phyloP scores from a whole-genome alignment of 169 alveolate species.

The Babesia bovis region DNA sequence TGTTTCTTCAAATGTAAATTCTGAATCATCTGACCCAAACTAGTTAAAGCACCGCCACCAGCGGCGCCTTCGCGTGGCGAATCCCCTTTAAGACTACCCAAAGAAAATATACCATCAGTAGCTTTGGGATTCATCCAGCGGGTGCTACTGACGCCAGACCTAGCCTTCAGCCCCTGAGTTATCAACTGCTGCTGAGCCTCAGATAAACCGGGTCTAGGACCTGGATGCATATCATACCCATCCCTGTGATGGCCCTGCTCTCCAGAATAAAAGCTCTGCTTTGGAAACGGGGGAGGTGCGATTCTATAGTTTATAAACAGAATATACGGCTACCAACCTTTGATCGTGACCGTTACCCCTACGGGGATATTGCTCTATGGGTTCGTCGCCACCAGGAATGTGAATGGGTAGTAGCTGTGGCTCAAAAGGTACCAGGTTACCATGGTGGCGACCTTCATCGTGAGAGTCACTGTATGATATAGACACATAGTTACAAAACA shows the following conservation, averaged over 20 bases:
- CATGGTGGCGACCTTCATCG: slow-evolving; percentile 13
- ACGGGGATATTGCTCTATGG: not conserved
- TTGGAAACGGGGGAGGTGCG: not conserved
- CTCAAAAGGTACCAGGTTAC: slow-evolving; percentile 15
- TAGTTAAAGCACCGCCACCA: slow-evolving; percentile 23
- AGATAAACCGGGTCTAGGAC: not conserved
- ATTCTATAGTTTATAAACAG: not conserved
- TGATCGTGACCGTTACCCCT: not conserved
- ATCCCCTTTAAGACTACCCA: slow-evolving; percentile 35
- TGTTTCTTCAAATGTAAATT: slow-evolving; percentile 39
- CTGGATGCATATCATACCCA: not conserved
- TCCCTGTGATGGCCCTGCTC: not conserved
- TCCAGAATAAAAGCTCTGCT: not conserved
- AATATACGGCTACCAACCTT: not conserved
- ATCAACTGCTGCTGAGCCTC: not conserved
- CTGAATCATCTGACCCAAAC: slow-evolving; percentile 35
- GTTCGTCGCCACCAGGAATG: slow-evolving; percentile 7
- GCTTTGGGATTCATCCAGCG: slow-evolving; percentile 20
- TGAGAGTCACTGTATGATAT: not conserved
- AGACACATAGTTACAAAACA: not conserved
- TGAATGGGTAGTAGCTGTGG: slow-evolving; percentile 10
- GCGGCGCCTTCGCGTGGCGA: not conserved
- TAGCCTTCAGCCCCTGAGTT: slow-evolving; percentile 3
- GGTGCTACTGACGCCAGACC: not conserved
- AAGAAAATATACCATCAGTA: slow-evolving; percentile 56